These are phyloP conservation scores for Cladosporium colombiae DNA, from an alignment of 2,329 filamentous ascomycete species.

Conservation along the genomic window DNA sequence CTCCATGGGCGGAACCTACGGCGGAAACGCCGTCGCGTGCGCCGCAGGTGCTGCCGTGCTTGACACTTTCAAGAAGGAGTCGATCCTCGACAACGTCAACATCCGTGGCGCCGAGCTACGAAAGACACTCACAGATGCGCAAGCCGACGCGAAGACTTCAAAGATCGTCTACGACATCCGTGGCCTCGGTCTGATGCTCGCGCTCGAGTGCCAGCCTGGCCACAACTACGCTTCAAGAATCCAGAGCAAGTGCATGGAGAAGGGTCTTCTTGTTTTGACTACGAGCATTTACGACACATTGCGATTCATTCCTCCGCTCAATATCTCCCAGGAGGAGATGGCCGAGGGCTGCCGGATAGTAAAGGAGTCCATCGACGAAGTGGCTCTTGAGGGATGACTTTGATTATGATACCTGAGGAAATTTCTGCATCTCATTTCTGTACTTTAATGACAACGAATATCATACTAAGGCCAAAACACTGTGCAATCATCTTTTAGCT, in stretches of 20 bases:
- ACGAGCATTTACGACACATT: conserved; percentile 45
- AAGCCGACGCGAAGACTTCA: conserved; percentile 31
- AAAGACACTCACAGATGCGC: conserved; percentile 30
- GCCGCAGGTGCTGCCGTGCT: conserved; percentile 41
- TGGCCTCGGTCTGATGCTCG: conserved; percentile 43
- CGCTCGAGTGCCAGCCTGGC: conserved; percentile 40
- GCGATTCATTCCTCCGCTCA: conserved; percentile 43
- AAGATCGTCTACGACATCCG: conserved; percentile 42
- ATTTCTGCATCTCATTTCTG: background rate
- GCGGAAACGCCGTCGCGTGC: conserved; percentile 42
- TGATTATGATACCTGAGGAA: background rate
- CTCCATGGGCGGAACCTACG: conserved; percentile 43
- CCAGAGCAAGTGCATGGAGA: conserved; percentile 43
- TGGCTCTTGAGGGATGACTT: conserved; percentile 27
- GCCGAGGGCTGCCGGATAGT: conserved; percentile 40
- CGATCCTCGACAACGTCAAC: conserved; percentile 40
- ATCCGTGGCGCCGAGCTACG: conserved; percentile 34
- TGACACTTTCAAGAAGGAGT: conserved; percentile 41
- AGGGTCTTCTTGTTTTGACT: conserved; percentile 42
- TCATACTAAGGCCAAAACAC: no score
- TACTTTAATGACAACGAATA: background rate
- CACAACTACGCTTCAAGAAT: conserved; percentile 40
- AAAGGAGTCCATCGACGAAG: conserved; percentile 40
- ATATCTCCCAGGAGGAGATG: conserved; percentile 43
- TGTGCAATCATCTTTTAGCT: no score